These are phyloP conservation scores for Trichoderma virens DNA, from an alignment of 495 filamentous ascomycete genomes.

Conservation along the genomic window DNA sequence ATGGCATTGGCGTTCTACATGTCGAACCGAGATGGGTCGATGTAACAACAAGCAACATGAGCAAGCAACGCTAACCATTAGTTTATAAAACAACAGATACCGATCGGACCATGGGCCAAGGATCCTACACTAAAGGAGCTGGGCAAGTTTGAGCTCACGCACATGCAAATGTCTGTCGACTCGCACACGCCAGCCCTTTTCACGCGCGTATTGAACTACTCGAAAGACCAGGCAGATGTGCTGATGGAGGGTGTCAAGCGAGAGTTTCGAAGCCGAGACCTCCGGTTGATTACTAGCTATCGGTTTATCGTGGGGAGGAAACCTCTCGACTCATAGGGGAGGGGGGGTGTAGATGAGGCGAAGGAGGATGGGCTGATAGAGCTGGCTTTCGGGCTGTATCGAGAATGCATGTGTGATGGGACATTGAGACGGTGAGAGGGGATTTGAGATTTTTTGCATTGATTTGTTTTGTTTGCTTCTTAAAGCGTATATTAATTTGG, in stretches of 20 bases:
- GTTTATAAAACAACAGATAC: background rate
- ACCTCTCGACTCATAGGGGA: background rate
- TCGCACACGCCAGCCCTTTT: constrained; percentile 16
- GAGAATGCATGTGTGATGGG: too few species aligned
- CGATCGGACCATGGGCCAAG: constrained; percentile 8
- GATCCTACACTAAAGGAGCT: constrained; percentile 6
- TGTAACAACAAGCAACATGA: too few species aligned
- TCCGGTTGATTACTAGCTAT: constrained; percentile 20
- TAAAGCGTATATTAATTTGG: too few species aligned
- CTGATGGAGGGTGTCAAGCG: constrained; percentile 22
- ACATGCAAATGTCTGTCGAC: constrained; percentile 9
- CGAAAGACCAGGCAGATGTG: constrained; percentile 14
- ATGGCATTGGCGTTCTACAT: too few species aligned
- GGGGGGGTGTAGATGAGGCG: background rate
- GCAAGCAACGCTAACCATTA: background rate
- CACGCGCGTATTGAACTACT: constrained; percentile 9
- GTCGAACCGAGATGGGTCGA: too few species aligned
- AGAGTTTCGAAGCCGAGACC: constrained; percentile 20
- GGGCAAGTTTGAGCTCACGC: background rate
- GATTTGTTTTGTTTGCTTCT: too few species aligned
- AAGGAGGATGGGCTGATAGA: background rate
- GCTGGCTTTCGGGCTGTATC: too few species aligned
- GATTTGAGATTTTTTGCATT: too few species aligned
- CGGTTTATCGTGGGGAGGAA: constrained; percentile 19
- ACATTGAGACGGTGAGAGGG: too few species aligned